Percentiles rank a stretch among this genome's conserved stretches.
Evolutionary conservation across 2,329 filamentous ascomycete genomes (phyloP).

Genomic region (Cordyceps cicadae): DNA sequence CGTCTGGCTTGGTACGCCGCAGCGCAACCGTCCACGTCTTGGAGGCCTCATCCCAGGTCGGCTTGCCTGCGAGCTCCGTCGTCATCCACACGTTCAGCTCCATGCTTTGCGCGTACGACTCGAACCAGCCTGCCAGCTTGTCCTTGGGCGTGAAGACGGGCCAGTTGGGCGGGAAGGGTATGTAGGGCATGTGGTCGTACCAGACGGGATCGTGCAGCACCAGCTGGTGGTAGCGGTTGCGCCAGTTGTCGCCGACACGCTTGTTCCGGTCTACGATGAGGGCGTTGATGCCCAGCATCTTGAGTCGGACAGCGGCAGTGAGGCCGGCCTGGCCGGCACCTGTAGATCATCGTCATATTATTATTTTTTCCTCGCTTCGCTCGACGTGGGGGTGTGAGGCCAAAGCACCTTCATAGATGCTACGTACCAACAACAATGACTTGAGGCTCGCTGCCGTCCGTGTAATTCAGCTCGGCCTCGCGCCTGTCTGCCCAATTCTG

Average conservation of each 20-base stretch:
- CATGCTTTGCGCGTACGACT: conserved; percentile 50
- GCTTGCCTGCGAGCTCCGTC: conserved; percentile 39
- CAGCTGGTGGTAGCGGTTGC: conserved; percentile 45
- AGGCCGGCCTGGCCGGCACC: conserved; percentile 35
- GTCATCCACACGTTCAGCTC: conserved; percentile 58
- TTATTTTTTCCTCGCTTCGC: background rate
- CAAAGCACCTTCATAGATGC: background rate
- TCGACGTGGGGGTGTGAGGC: background rate
- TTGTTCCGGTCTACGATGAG: conserved; percentile 37
- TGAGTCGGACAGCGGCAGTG: conserved; percentile 36
- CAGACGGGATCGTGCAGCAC: conserved; percentile 58
- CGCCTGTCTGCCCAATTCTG: conserved; percentile 18
- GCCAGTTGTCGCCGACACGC: conserved; percentile 47
- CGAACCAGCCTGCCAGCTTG: conserved; percentile 57
- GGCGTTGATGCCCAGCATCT: conserved; percentile 35
- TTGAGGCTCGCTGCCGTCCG: conserved; percentile 12
- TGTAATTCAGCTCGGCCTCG: conserved; percentile 12
- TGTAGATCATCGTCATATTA: conserved; percentile 12
- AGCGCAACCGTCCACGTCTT: conserved; percentile 47
- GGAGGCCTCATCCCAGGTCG: conserved; percentile 39
- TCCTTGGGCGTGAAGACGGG: conserved; percentile 61
- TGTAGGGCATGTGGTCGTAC: conserved; percentile 50
- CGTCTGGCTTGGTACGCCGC: conserved; percentile 40
- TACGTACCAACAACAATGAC: conserved; percentile 17
- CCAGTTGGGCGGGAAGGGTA: conserved; percentile 53